Evolutionary conservation across 768 basidiomycete genomes (phyloP), one percentile per base, ranked within the genome.

Genomic region (Chalciporus chontae): DNA sequence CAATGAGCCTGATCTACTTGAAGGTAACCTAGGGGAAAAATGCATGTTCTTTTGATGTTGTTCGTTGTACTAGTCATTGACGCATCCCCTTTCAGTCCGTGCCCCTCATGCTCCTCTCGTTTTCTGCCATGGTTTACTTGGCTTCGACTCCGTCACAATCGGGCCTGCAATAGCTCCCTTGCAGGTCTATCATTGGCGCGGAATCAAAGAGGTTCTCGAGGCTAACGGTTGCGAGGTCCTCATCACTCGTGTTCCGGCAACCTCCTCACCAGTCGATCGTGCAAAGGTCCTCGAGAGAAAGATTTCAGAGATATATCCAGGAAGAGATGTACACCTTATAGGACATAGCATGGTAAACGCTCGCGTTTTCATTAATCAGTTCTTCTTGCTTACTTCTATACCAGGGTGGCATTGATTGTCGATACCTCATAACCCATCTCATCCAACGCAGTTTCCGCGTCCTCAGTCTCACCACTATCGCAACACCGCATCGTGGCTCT

Each of bases 151-250:
- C 0, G 80, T 94, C 57, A 87, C 82, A 3, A 85, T 92, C 19
- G 87, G 88, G 1, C 83, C 79, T 2, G 71, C 85, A 40, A 88
- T 86, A 49, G 83, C 85, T 11, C 84, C 91, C 4, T 59, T 97
- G 15, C 84, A 94, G 61, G 91, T 99, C 37, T 78, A 87, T 2
- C 94, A 99, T 67, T 99, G 96, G 96, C 80, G 95, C 32, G 96
- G 96, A 7, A 95, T 99, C 55, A 86, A 88, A 61, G 91, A 97
- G 64, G 93, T 89, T 15, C 76, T 99, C 7, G 85, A 94, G 60
- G 78, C 87, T 32, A 93, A 88, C 62, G 94, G 92, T 15, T 80
- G 79, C 11, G 87, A 98, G 64, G 89, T 97, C 31, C 79, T 98
- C 59, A 89, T 97, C 60, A 93, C 94, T 0, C 83, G 92, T 13